Base-by-base conservation (phyloP, 176 grass and related monocot species). In the Oryza glumipatula region DNA sequence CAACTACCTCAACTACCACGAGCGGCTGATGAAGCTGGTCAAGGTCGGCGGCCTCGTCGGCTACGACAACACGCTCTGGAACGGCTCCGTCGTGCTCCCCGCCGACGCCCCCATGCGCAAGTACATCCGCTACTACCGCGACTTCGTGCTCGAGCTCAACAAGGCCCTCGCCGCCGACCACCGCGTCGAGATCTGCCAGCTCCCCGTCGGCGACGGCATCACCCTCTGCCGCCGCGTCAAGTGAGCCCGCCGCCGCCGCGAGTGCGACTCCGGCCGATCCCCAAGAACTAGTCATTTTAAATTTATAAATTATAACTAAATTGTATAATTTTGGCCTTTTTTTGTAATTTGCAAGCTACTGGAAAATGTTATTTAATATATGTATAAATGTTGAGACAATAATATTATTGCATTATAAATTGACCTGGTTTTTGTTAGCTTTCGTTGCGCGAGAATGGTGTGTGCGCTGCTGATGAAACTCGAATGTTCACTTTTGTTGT, bases 1-100 rank as follows among this genome's bases (percentile, higher is more conserved):
- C 93, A 99, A 99, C 93, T 99, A 99, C 91, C 80, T 99, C 78
- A 99, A 96, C 81, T 99, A 99, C 90, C 96, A 99, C 72, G 56
- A 99, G 81, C 90, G 93, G 30, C 89, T 96, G 63, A 78, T 99
- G 54, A 87, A 92, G 74, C 93, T 99, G 36, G 93, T 99, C n/a
- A 99, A 88, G 91, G 19, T 82, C 11, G 91, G 91, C 36, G 96
- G 96, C 32, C 68, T 99, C 49, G 77, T 99, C 65, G 96, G 89
- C 47, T 99, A 99, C 80, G 96, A 99, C 81, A 99, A 99, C 91
- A 99, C 96, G 21, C 93, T 99, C 38, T 99, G 96, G 96, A 92
- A 92, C 74, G 96, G 96, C 28, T 87, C 96, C 38, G 88, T 99
- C 43, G 96, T 90, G 88, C 87, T 94, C 85, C 93, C 96, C 30